Conservation (phyloP, 257 asterid species). For the Ocimum tenuiflorum region DNA sequence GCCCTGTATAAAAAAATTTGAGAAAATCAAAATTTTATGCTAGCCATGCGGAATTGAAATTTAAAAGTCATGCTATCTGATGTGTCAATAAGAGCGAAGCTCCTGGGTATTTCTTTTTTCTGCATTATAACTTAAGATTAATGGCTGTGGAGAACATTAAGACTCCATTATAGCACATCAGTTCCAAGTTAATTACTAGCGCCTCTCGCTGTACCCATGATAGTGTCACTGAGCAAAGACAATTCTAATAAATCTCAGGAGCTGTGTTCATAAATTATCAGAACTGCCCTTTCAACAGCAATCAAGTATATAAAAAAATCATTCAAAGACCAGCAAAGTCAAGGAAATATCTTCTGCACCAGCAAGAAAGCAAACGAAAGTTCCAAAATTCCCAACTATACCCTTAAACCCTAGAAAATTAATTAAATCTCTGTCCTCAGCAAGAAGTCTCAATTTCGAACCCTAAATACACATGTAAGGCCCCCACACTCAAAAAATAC, state of each 20-base stretch:
- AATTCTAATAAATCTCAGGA: not conserved
- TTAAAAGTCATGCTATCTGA: too few species aligned
- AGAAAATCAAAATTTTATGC: too few species aligned
- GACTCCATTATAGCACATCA: too few species aligned
- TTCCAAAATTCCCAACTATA: not conserved
- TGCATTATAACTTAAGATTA: too few species aligned
- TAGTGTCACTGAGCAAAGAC: too few species aligned
- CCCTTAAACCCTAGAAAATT: not conserved
- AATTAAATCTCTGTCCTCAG: not conserved
- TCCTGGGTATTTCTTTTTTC: too few species aligned
- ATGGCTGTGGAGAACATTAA: too few species aligned
- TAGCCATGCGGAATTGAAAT: too few species aligned
- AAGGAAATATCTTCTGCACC: not conserved
- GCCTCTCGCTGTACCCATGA: too few species aligned
- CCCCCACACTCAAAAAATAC: not conserved
- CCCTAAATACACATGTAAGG: slow-evolving; percentile 4
- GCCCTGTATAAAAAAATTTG: too few species aligned
- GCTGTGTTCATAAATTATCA: not conserved
- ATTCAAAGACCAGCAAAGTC: not conserved
- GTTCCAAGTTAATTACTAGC: too few species aligned
- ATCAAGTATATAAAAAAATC: not conserved
- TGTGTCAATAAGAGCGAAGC: too few species aligned
- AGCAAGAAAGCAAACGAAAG: not conserved
- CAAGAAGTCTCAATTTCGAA: not conserved
- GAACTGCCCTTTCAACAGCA: not conserved